A percentile compares a stretch with the other conserved stretches of the same genome.
Conservation (phyloP, 2,329 filamentous ascomycete species). For the Ustulina deusta region DNA sequence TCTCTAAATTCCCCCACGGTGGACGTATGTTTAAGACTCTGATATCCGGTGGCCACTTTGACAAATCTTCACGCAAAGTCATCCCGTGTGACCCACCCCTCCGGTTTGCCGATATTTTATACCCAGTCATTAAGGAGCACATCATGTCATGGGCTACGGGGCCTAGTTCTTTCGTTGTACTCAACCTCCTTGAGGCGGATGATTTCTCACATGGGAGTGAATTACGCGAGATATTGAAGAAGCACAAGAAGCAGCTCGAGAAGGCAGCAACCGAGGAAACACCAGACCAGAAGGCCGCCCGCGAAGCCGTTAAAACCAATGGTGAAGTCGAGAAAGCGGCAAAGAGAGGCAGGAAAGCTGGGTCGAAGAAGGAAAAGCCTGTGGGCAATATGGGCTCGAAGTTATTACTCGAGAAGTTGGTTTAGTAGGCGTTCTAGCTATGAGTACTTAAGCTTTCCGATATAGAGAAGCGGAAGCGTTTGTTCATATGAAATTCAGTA, state of each 20-base stretch:
- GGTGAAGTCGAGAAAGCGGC: slow-evolving; percentile 54
- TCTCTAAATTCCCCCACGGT: slow-evolving; percentile 71
- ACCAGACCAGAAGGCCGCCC: slow-evolving; percentile 63
- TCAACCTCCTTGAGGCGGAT: slow-evolving; percentile 81
- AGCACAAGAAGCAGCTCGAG: slow-evolving; percentile 77
- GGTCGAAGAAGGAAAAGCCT: slow-evolving; percentile 54
- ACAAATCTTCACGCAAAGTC: slow-evolving; percentile 77
- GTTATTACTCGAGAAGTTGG: slow-evolving; percentile 69
- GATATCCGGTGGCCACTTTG: slow-evolving; percentile 88
- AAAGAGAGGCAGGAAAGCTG: slow-evolving; percentile 58
- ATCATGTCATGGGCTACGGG: slow-evolving; percentile 88
- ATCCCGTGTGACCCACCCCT: slow-evolving; percentile 80
- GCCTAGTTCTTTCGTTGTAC: slow-evolving; percentile 85
- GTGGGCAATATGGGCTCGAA: slow-evolving; percentile 72
- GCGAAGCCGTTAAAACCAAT: slow-evolving; percentile 63
- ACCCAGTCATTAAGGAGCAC: slow-evolving; percentile 79
- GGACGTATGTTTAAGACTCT: slow-evolving; percentile 92
- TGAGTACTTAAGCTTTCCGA: slow-evolving; percentile 8
- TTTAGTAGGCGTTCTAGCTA: slow-evolving; percentile 27
- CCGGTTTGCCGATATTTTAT: slow-evolving; percentile 84
- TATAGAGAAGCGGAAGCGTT: slow-evolving; percentile 23
- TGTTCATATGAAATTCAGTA: slow-evolving; percentile 15
- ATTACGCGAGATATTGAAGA: slow-evolving; percentile 76
- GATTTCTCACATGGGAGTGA: slow-evolving; percentile 76
- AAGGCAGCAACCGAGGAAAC: slow-evolving; percentile 73